Evolutionary conservation across 768 basidiomycete species (phyloP), one percentile per base, ranked within the genome.

Genomic region (Phlegmacium glaucopus): DNA sequence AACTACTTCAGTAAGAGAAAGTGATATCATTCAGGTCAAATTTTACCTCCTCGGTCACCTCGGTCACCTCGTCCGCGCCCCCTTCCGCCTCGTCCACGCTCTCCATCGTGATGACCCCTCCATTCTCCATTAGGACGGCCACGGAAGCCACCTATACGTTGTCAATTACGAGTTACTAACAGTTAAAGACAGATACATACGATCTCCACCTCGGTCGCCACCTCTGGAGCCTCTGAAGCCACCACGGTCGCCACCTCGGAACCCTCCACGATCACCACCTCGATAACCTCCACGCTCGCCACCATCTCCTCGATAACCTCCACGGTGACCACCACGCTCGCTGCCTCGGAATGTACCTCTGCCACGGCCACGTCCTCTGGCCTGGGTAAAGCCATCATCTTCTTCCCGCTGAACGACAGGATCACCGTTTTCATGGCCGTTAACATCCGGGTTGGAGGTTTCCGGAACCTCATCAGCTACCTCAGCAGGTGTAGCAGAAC

Each of bases 361-460:
- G 18, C 67, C 67, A 40, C 73, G 72, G 32, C 78, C 77, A 43
- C 79, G 74, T 35, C 75, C 74, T 41, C 79, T 65, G 12, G 75
- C 60, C 44, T 70, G 71, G 2, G 64, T 76, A 60, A 87, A 89
- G 4, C 85, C 86, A 30, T 87, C 86, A 3, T 83, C 82, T 40
- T 80, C 83, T 6, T 59, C 63, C 36, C 53, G 56, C 32, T 47
- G 16, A 10, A 58, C 47, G 15, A 51, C 59, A 47, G 53, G 59
- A 12, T 54, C 61, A 15, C 48, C 48, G 27, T 57, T 42, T 3
- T 43, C 54, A 42, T 63, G 59, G 11, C 64, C 69, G 41, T 72
- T 70, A 18, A 49, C 59, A 29, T 58, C 61, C 6, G 63, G 57
- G 30, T 51, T 54, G 28, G 51, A 56, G 25, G 53, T 54, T 44